phyloP scores from a whole-genome alignment of 352 stramenopile species.

The Phytophthora sojae region DNA sequence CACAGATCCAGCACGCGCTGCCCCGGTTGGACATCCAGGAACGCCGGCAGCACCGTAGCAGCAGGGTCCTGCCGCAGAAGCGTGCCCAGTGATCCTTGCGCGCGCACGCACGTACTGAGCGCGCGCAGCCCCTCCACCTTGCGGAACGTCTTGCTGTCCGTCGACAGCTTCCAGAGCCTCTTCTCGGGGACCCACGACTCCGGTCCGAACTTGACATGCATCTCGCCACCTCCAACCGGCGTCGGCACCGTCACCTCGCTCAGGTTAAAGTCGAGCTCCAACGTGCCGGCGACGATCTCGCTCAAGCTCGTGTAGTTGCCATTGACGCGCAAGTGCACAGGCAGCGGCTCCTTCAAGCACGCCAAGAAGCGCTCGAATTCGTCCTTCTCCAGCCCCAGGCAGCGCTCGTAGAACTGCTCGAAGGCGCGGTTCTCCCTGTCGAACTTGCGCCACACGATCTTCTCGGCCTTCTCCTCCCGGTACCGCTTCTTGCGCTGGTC shows the following conservation, averaged over 20 bases:
- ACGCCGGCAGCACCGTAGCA: constrained; percentile 95
- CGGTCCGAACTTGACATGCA: constrained; percentile 56
- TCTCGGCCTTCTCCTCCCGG: constrained; percentile 75
- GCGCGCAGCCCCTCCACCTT: constrained; percentile 89
- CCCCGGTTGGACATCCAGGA: constrained; percentile 90
- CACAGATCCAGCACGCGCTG: constrained; percentile 82
- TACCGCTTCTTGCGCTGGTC: constrained; percentile 67
- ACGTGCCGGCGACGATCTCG: constrained; percentile 77
- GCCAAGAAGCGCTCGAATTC: constrained; percentile 89
- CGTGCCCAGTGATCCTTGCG: constrained; percentile 87
- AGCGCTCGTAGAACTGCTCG: constrained; percentile 84
- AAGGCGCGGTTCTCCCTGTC: constrained; percentile 84
- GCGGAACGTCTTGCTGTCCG: constrained; percentile 84
- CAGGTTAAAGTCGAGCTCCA: constrained; percentile 80
- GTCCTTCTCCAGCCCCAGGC: constrained; percentile 64
- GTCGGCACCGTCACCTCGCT: constrained; percentile 61
- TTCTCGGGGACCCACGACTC: constrained; percentile 77
- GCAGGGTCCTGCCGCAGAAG: constrained; percentile 96
- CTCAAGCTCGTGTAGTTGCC: constrained; percentile 82
- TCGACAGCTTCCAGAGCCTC: constrained; percentile 78
- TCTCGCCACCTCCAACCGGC: constrained; percentile 60
- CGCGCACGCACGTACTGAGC: constrained; percentile 94
- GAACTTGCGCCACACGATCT: constrained; percentile 91
- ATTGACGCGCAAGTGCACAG: constrained; percentile 91
- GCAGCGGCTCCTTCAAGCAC: constrained; percentile 77